Evolutionary conservation across 257 asterid species (phyloP).

Genomic region (Eustoma russellianum): DNA sequence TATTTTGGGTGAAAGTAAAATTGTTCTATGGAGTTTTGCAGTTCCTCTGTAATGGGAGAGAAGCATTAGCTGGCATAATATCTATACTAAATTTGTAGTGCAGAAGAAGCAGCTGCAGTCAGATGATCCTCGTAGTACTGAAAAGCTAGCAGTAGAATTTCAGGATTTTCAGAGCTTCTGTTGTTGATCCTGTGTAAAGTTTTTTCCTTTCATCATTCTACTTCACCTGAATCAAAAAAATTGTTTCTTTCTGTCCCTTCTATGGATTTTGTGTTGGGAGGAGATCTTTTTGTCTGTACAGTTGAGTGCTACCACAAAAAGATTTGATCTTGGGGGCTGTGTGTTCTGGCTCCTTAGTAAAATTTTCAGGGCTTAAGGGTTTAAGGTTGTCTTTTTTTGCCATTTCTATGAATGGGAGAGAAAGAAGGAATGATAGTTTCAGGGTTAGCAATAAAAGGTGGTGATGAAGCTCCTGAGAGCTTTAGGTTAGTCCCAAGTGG

Average conservation of each 20-base stretch:
- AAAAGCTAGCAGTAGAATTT: slow-evolving; percentile 19
- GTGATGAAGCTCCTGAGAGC: slow-evolving; percentile 47
- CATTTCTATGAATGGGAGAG: slow-evolving; percentile 66
- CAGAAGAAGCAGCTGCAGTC: slow-evolving; percentile 28
- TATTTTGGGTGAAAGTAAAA: slow-evolving; percentile 8
- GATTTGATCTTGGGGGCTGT: slow-evolving; percentile 24
- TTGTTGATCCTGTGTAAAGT: slow-evolving; percentile 20
- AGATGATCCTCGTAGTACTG: slow-evolving; percentile 37
- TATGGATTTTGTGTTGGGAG: slow-evolving; percentile 13
- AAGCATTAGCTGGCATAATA: slow-evolving; percentile 18
- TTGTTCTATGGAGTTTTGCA: slow-evolving; percentile 26
- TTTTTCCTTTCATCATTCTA: slow-evolving; percentile 9
- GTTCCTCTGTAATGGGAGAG: slow-evolving; percentile 38
- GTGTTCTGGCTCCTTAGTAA: slow-evolving; percentile 11
- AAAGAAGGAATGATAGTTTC: slow-evolving; percentile 48
- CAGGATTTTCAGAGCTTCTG: slow-evolving; percentile 27
- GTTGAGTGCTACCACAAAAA: slow-evolving; percentile 18
- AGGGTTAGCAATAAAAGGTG: slow-evolving; percentile 41
- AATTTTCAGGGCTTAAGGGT: slow-evolving; percentile 22
- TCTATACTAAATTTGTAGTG: slow-evolving; percentile 18
- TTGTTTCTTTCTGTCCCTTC: slow-evolving; percentile 1
- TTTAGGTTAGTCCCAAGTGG: slow-evolving; percentile 45
- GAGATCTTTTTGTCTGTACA: slow-evolving; percentile 13
- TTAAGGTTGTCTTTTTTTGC: slow-evolving; percentile 16
- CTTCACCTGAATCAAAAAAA: slow-evolving; percentile 5